Evolutionary conservation across 352 stramenopile species (phyloP), one percentile per base, ranked within the genome.

Genomic region (Phytophthora kernoviae): DNA sequence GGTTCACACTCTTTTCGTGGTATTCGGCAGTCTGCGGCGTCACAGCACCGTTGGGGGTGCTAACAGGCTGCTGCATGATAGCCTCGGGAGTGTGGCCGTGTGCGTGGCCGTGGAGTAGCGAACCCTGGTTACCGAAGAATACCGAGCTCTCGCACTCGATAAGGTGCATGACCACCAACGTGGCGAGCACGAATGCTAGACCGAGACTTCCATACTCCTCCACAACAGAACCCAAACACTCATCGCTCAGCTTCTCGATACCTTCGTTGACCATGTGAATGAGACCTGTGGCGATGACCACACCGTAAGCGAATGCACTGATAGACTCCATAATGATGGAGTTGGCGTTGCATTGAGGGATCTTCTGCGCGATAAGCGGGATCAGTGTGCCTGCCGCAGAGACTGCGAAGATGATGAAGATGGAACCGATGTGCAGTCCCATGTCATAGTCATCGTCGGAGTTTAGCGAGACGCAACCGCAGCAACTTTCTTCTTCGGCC

Each of bases 181-280:
- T 88, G 4, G 66, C 67, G n/a, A 91, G 48, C 30, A 91, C 77
- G 41, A 93, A 66, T 0, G 70, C 74, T 27, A 87, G 62, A 5
- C 77, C 78, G 6, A 88, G 66, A 18, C 70, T 71, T 21, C 58
- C 70, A 65, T 93, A 93, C 2, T 73, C 20, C 21, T 87, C 70
- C 1, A 84, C 73, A 15, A 90, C 43, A 0, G 55, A 15, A 11
- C 78, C 73, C 6, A 91, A 73, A 22, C 80, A 88, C 47, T 77
- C 70, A n/a, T 88, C 54, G 27, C 68, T 79, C 15, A 93, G 62
- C 46, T 72, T 81, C 44, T 84, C 76, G 20, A 83, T 60, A 15
- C 71, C 80, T 26, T 88, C 79, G 49, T 73, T 85, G 26, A 88
- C 63, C 70, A 91, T 88, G 70, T 93, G 84, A 52, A 93, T 88